Percentiles rank a stretch among this genome's conserved stretches.
These are phyloP conservation scores for Sarcodon sp. DNA, from an alignment of 768 basidiomycete species.

Conservation along the genomic window DNA sequence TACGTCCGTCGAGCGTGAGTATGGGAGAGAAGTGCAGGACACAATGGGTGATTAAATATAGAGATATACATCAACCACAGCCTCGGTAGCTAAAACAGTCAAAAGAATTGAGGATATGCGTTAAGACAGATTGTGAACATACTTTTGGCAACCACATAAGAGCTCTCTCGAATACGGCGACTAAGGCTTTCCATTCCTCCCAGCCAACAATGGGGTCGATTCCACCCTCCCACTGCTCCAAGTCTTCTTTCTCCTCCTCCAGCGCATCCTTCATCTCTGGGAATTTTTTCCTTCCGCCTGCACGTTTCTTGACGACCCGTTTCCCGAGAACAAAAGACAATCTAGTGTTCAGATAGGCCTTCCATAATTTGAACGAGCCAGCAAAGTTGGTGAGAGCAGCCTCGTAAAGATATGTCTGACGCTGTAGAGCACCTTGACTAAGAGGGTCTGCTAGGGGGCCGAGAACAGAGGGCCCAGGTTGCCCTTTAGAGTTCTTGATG, in stretches of 20 bases:
- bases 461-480: conserved; percentile 33
- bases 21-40: conserved; percentile 72
- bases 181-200: conserved; percentile 88
- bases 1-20: conserved; percentile 91
- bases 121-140: conserved; percentile 14
- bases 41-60: conserved; percentile 79
- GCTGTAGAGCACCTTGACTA: conserved; percentile 67
- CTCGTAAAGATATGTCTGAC: conserved; percentile 88
- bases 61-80: conserved; percentile 92
- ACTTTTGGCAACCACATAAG: conserved; percentile 93
- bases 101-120: not conserved
- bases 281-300: conserved; percentile 85
- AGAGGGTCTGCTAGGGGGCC: conserved; percentile 69
- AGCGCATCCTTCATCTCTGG: conserved; percentile 84
- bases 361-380: conserved; percentile 91
- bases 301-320: conserved; percentile 53
- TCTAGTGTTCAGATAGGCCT: conserved; percentile 75
- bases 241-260: conserved; percentile 70
- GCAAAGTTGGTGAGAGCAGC: conserved; percentile 81
- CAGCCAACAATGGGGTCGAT: conserved; percentile 86
- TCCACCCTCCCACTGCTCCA: conserved; percentile 78
- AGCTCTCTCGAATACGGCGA: conserved; percentile 84
- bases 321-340: conserved; percentile 81
- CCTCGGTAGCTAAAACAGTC: conserved; percentile 59
- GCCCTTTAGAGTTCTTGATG: conserved; percentile 42